phyloP scores from a whole-genome alignment of 192 early-diverging fungal genomes.

The Backusella liffmaniae region DNA sequence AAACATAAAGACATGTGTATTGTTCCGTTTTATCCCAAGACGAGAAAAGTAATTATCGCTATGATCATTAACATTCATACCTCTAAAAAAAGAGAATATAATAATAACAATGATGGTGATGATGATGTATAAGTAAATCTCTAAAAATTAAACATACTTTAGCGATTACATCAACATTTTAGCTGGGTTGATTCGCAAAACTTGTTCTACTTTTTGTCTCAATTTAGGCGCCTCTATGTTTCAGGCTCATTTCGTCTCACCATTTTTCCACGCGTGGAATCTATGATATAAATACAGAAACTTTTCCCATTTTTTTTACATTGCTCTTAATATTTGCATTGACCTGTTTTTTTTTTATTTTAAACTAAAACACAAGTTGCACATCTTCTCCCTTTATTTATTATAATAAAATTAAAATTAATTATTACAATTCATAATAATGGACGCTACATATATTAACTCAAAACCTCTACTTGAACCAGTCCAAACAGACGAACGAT shows the following conservation, averaged over 20 bases:
- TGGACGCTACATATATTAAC: background rate
- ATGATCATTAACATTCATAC: background rate
- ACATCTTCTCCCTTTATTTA: background rate
- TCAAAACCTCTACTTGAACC: background rate
- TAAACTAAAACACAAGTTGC: background rate
- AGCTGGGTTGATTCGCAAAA: background rate
- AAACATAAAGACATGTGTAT: background rate
- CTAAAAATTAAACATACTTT: background rate
- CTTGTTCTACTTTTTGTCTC: constrained; percentile 13
- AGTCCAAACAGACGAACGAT: background rate
- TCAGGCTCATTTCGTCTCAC: constrained; percentile 18
- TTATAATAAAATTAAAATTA: background rate
- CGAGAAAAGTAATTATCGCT: background rate
- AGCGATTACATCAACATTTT: background rate
- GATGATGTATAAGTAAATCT: background rate
- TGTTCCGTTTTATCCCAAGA: background rate
- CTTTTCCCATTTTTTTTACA: background rate
- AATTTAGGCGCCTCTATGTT: constrained; percentile 14
- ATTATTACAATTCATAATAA: background rate
- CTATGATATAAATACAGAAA: background rate
- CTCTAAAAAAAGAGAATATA: background rate
- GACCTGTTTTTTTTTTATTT: background rate
- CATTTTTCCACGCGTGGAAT: constrained; percentile 7
- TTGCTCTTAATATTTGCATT: background rate
- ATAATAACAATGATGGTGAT: background rate